phyloP scores from a whole-genome alignment of 345 rosid genomes.

The Eucalyptus victrix region DNA sequence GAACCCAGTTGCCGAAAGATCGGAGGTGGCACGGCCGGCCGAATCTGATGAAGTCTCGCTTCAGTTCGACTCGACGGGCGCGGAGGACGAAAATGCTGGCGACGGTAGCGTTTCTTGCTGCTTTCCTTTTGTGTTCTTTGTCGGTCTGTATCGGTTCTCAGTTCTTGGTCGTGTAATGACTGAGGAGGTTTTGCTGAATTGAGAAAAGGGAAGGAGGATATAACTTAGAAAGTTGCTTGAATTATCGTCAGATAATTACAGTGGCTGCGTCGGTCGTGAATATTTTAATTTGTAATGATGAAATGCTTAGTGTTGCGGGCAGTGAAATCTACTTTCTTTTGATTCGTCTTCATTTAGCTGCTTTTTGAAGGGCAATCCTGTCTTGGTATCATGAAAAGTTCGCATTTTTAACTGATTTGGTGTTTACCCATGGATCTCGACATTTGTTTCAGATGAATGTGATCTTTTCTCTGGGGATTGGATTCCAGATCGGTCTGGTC shows the following conservation, averaged over 20 bases:
- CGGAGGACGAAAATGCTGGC: background rate
- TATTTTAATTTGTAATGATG: background rate
- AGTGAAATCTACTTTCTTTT: background rate
- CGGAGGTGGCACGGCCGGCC: background rate
- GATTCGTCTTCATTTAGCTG: background rate
- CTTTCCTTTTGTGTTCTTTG: background rate
- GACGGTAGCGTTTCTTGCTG: background rate
- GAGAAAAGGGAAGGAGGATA: background rate
- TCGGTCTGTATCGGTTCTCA: background rate
- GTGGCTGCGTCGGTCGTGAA: background rate
- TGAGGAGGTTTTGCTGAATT: background rate
- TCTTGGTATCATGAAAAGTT: background rate
- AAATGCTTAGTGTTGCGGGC: background rate
- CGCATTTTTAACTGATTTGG: background rate
- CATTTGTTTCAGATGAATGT: slow-evolving; percentile 29
- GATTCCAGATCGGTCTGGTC: slow-evolving; percentile 68
- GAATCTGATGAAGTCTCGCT: background rate
- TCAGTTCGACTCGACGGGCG: background rate
- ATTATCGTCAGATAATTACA: background rate
- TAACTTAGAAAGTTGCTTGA: background rate
- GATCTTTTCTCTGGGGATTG: slow-evolving; percentile 76
- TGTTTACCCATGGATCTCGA: background rate
- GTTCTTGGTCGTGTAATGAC: background rate
- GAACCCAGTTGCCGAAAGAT: background rate
- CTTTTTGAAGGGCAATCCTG: background rate